Evolutionary conservation across 495 filamentous ascomycete species (phyloP).

Genomic region (Hyaloscypha finlandica): DNA sequence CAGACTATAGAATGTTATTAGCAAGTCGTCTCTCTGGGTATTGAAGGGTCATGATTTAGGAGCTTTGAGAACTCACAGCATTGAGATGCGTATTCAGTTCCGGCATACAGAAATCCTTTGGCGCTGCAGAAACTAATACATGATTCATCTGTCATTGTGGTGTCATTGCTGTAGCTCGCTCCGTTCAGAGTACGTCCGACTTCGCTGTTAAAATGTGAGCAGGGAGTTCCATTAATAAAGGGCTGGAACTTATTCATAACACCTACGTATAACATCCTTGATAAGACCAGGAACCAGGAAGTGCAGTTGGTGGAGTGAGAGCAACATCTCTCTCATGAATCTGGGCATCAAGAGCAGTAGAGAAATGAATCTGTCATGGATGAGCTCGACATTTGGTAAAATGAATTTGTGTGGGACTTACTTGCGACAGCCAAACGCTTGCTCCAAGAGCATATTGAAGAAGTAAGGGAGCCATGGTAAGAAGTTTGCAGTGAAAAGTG

Average conservation of each 20-base stretch:
- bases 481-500: neutral
- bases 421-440: neutral
- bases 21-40: conserved; percentile 6
- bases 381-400: neutral
- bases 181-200: conserved; percentile 21
- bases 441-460: conserved; percentile 5
- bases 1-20: conserved; percentile 40
- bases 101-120: conserved; percentile 40
- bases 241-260: neutral
- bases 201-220: conserved; percentile 3
- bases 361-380: neutral
- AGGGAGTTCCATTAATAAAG: neutral
- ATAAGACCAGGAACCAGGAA: conserved; percentile 15
- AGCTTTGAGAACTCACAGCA: conserved; percentile 21
- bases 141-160: conserved; percentile 40
- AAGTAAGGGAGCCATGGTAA: neutral
- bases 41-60: neutral
- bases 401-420: neutral
- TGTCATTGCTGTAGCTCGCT: conserved; percentile 4
- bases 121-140: conserved; percentile 42
- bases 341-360: neutral
- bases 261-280: conserved; percentile 20
- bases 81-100: conserved; percentile 40
- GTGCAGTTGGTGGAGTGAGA: neutral
- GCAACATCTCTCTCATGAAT: neutral